phyloP scores from a whole-genome alignment of 169 alveolate genomes.

The Plasmodium fragile region DNA sequence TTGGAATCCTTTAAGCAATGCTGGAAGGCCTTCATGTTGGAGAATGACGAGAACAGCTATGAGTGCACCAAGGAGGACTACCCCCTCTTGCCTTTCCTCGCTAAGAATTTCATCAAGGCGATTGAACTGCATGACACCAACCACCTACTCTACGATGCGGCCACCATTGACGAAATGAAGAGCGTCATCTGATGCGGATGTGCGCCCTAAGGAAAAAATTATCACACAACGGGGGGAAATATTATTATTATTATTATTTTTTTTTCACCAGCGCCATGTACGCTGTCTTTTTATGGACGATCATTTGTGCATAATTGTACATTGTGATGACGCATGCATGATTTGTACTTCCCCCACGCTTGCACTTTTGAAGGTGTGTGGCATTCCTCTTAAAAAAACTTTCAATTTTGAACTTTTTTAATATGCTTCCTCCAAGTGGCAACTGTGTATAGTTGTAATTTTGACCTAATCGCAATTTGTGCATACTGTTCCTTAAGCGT shows the following conservation, averaged over 20 bases:
- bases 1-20: constrained; percentile 53
- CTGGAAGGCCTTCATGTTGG: constrained; percentile 70
- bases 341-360: neutral
- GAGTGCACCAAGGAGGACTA: constrained; percentile 73
- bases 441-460: neutral
- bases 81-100: constrained; percentile 55
- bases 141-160: constrained; percentile 45
- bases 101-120: constrained; percentile 57
- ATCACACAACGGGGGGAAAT: neutral
- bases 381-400: neutral
- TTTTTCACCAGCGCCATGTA: neutral
- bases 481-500: neutral
- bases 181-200: constrained; percentile 12
- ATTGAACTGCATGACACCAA: constrained; percentile 46
- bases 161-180: constrained; percentile 38
- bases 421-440: neutral
- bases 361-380: neutral
- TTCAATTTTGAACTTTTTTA: neutral
- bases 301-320: neutral
- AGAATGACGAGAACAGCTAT: constrained; percentile 65
- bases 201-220: neutral
- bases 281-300: neutral
- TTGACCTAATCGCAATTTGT: neutral
- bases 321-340: neutral
- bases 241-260: neutral